Evolutionary conservation across 495 filamentous ascomycete genomes (phyloP).

Genomic region (Pseudoneurospora amorphoporcata): DNA sequence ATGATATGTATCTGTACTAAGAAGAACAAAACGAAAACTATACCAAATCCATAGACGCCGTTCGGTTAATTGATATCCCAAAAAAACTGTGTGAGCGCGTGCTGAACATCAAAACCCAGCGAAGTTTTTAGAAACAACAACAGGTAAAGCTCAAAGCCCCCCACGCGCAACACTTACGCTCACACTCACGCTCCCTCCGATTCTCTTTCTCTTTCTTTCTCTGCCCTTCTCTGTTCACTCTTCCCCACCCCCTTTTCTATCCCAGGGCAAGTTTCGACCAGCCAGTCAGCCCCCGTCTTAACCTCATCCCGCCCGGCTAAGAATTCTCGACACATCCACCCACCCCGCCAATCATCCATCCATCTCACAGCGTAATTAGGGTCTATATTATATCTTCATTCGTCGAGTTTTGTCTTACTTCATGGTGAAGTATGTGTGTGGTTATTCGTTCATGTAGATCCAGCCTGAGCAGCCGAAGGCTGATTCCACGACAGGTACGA

Average conservation of each 20-base stretch:
- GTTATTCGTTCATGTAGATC: not conserved
- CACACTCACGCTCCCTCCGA: not conserved
- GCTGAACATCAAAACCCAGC: not conserved
- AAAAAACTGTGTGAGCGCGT: not conserved
- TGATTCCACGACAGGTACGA: slow-evolving; percentile 98
- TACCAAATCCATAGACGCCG: not conserved
- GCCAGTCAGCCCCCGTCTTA: not conserved
- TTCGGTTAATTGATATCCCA: not conserved
- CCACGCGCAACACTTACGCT: not conserved
- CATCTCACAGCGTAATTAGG: not conserved
- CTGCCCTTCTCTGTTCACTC: not conserved
- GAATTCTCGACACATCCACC: not conserved
- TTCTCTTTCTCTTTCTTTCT: not conserved
- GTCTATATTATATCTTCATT: not conserved
- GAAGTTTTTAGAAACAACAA: slow-evolving; percentile 1
- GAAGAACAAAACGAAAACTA: not conserved
- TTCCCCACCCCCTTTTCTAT: not conserved
- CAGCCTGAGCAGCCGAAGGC: slow-evolving; percentile 47
- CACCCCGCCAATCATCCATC: not conserved
- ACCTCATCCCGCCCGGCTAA: not conserved
- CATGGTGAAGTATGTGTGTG: not conserved
- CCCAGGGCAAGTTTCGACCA: slow-evolving; percentile 2
- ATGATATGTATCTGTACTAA: not conserved
- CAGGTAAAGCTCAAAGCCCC: not conserved
- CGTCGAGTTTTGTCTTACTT: not conserved